Percentiles rank a stretch among this genome's conserved stretches.
Evolutionary conservation across 257 asterid species (phyloP).

Genomic region (Voacanga thouarsii): DNA sequence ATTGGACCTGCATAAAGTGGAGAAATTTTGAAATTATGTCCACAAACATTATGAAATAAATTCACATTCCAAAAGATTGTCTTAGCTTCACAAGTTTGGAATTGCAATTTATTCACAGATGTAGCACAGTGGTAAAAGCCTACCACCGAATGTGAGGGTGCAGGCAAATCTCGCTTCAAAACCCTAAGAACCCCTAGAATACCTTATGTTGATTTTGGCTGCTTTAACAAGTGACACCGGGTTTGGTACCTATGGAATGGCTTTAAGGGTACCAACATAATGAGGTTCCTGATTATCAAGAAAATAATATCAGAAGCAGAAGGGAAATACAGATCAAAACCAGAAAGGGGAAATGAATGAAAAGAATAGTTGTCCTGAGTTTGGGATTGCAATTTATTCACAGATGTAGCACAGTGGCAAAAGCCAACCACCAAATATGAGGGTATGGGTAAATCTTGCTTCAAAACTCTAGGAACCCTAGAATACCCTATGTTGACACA

Average conservation of each 20-base stretch:
- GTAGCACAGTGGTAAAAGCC: background rate
- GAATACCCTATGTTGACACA: background rate
- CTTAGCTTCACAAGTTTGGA: background rate
- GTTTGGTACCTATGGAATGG: background rate
- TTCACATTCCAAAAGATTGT: background rate
- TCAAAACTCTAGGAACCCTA: background rate
- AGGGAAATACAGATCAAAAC: background rate
- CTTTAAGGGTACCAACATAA: background rate
- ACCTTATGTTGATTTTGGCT: background rate
- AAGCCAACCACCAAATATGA: background rate
- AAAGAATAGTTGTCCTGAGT: background rate
- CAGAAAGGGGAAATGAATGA: background rate
- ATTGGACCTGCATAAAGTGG: slow-evolving; percentile 62
- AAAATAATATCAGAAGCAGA: too few species aligned
- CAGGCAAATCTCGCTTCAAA: background rate
- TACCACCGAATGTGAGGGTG: background rate
- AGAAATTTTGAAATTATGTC: background rate
- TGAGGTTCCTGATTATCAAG: background rate
- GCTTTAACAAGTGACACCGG: background rate
- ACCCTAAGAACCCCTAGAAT: background rate
- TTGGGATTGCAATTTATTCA: background rate
- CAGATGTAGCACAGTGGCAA: background rate
- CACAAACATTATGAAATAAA: background rate
- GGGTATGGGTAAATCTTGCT: background rate
- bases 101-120: background rate